Conservation (phyloP, 2,329 filamentous ascomycete species). For the Fusarium sp. region DNA sequence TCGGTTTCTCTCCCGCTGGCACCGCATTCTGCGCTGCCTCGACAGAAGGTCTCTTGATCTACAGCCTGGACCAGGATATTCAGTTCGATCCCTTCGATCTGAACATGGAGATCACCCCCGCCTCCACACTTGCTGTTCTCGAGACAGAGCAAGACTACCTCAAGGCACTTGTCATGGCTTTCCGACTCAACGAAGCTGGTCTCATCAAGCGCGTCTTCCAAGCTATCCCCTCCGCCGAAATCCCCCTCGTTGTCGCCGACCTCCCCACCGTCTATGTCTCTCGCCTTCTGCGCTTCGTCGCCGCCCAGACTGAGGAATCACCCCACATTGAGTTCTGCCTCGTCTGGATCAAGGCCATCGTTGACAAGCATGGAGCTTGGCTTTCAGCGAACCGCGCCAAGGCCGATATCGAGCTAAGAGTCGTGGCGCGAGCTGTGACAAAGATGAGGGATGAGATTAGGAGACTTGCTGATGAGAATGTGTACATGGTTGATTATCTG, state of each 20-base stretch:
- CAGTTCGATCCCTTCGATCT: constrained; percentile 97
- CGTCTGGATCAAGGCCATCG: constrained; percentile 86
- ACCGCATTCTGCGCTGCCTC: constrained; percentile 93
- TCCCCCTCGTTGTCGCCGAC: constrained; percentile 81
- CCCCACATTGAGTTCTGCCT: constrained; percentile 96
- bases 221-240: constrained; percentile 79
- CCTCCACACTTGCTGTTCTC: constrained; percentile 79
- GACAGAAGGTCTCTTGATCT: constrained; percentile 93
- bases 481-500: constrained; percentile 89
- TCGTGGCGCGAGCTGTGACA: constrained; percentile 83
- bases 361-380: constrained; percentile 87
- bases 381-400: constrained; percentile 83
- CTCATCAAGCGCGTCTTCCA: constrained; percentile 90
- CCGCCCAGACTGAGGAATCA: constrained; percentile 86
- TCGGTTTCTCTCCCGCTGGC: constrained; percentile 90
- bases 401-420: constrained; percentile 85
- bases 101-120: constrained; percentile 91
- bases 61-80: constrained; percentile 85
- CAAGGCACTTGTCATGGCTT: constrained; percentile 95
- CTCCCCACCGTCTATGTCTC: constrained; percentile 89
- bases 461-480: constrained; percentile 86
- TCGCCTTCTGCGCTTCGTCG: constrained; percentile 86
- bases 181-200: constrained; percentile 88
- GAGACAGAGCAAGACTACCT: constrained; percentile 81
- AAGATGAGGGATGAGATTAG: constrained; percentile 87